Evolutionary conservation across 2,329 filamentous ascomycete genomes (phyloP).

Genomic region (Xylaria sp.): DNA sequence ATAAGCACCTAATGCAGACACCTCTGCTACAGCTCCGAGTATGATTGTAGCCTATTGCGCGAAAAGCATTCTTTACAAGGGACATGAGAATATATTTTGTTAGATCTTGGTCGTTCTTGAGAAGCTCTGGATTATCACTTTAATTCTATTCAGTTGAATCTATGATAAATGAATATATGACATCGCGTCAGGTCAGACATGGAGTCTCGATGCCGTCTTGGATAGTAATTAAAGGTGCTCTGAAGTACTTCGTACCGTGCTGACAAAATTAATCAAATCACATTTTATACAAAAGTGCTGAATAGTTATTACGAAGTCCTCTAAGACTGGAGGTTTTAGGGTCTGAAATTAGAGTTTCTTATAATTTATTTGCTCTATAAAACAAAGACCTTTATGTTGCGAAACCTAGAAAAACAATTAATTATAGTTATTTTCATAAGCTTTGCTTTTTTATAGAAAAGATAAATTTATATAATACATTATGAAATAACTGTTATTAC

Average conservation of each 20-base stretch:
- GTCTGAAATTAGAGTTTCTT: no score
- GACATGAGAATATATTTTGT: not conserved
- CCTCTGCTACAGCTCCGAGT: not conserved
- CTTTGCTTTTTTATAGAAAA: no score
- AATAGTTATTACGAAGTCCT: no score
- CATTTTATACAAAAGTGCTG: no score
- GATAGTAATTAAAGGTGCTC: conserved; percentile 1
- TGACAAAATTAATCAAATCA: not conserved
- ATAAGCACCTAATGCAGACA: conserved; percentile 9
- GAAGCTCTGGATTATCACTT: not conserved
- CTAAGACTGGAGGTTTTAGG: no score
- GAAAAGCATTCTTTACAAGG: not conserved
- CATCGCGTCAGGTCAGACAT: not conserved
- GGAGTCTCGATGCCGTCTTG: not conserved
- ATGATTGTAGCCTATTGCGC: not conserved
- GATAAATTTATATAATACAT: no score
- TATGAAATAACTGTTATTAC: no score
- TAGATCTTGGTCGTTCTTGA: not conserved
- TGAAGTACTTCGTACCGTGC: conserved; percentile 16
- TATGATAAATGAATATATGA: not conserved
- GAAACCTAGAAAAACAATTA: no score
- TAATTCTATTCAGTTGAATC: not conserved
- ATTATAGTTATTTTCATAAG: no score
- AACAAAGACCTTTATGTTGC: no score
- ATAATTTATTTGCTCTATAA: no score